Percentiles rank a stretch among this genome's conserved stretches.
These are phyloP conservation scores for Microdochium trichocladiopsis DNA, from an alignment of 2,329 filamentous ascomycete species.

Conservation along the genomic window DNA sequence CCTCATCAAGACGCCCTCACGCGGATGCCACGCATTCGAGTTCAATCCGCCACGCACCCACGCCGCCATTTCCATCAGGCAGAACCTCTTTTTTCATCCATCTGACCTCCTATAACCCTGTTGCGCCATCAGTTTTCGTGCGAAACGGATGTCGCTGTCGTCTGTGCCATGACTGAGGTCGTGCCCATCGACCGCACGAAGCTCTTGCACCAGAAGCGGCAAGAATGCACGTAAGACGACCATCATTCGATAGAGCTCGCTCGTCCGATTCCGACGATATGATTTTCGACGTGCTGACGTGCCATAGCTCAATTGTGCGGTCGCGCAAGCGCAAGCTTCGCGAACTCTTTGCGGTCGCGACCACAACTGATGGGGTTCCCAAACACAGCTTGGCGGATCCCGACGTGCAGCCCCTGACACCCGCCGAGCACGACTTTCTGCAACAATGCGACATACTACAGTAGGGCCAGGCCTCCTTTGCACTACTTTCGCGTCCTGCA, in stretches of 20 bases:
- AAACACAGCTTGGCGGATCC: slow-evolving; percentile 48
- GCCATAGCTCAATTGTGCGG: slow-evolving; percentile 60
- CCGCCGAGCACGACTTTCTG: slow-evolving; percentile 48
- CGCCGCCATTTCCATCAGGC: slow-evolving; percentile 25
- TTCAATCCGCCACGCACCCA: background rate
- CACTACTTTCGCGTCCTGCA: slow-evolving; percentile 2
- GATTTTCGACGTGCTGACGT: slow-evolving; percentile 35
- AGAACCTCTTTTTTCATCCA: slow-evolving; percentile 22
- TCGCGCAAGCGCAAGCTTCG: slow-evolving; percentile 88
- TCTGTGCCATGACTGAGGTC: slow-evolving; percentile 67
- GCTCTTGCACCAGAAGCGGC: slow-evolving; percentile 59
- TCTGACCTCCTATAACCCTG: slow-evolving; percentile 22
- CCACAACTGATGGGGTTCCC: slow-evolving; percentile 56
- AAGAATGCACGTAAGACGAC: slow-evolving; percentile 50
- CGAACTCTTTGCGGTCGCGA: slow-evolving; percentile 77
- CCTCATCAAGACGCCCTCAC: background rate
- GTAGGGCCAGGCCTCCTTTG: slow-evolving; percentile 32
- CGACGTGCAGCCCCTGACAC: slow-evolving; percentile 46
- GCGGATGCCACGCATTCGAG: background rate
- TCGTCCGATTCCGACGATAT: slow-evolving; percentile 42
- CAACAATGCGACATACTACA: slow-evolving; percentile 50
- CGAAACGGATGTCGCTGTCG: slow-evolving; percentile 64
- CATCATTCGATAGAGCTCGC: slow-evolving; percentile 35
- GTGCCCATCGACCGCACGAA: slow-evolving; percentile 57
- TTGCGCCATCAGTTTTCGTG: slow-evolving; percentile 48